These are phyloP conservation scores for Pythium volutum DNA, from an alignment of 352 stramenopile species.

Conservation along the genomic window DNA sequence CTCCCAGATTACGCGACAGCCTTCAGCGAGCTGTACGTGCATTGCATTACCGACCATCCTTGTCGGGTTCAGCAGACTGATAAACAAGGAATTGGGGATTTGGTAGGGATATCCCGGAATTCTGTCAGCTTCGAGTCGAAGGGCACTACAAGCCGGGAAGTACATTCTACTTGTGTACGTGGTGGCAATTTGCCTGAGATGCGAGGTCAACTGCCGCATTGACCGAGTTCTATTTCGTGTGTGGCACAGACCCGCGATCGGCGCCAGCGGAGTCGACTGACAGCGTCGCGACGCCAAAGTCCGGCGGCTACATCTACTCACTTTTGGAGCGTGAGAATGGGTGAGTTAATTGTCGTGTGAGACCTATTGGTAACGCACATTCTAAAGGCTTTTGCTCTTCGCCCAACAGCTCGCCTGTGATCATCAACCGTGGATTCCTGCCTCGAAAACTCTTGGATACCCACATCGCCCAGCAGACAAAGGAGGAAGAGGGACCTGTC, in stretches of 20 bases:
- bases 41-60: neutral
- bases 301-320: conserved; percentile 85
- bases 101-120: conserved; percentile 72
- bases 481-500: conserved; percentile 51
- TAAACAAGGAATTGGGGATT: neutral
- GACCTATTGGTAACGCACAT: neutral
- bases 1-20: conserved; percentile 59
- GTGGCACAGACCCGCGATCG: conserved; percentile 57
- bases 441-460: conserved; percentile 69
- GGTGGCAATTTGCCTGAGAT: neutral
- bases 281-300: conserved; percentile 74
- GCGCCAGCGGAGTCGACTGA: conserved; percentile 74
- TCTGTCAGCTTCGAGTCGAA: conserved; percentile 64
- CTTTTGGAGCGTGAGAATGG: conserved; percentile 66
- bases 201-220: neutral
- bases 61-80: neutral
- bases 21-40: conserved; percentile 52
- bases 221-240: conserved; percentile 4
- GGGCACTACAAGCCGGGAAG: conserved; percentile 65
- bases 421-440: conserved; percentile 84
- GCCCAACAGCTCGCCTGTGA: conserved; percentile 59
- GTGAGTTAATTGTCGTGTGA: conserved; percentile 27
- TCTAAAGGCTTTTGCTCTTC: neutral
- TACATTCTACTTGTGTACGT: conserved; percentile 77
- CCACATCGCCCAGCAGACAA: conserved; percentile 57